phyloP scores from a whole-genome alignment of 2,329 filamentous ascomycete genomes.

The Penicillium decumbens region DNA sequence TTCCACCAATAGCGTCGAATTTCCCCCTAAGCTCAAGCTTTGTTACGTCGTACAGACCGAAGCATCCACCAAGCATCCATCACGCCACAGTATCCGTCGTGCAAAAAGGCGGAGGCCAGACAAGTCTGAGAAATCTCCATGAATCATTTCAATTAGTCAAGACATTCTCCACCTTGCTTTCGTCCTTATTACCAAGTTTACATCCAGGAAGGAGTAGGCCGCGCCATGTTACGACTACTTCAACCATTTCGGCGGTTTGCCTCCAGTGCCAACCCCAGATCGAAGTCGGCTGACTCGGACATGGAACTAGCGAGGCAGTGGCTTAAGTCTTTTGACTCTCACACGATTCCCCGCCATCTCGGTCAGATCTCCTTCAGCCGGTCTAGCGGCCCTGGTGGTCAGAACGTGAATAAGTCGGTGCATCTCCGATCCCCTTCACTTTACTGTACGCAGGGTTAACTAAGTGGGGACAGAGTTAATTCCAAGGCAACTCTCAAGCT shows the following conservation, averaged over 20 bases:
- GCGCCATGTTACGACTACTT: background rate
- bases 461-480: constrained; percentile 50
- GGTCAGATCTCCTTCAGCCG: constrained; percentile 59
- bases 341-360: constrained; percentile 53
- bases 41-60: too few species aligned
- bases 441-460: constrained; percentile 5
- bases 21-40: too few species aligned
- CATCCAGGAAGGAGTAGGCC: background rate
- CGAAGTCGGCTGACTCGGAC: constrained; percentile 20
- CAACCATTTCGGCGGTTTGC: background rate
- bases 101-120: background rate
- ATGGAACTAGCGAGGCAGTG: constrained; percentile 50
- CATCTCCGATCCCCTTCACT: constrained; percentile 11
- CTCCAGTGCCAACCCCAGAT: background rate
- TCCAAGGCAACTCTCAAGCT: constrained; percentile 63
- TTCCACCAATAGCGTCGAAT: too few species aligned
- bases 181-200: background rate
- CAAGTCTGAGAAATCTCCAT: too few species aligned
- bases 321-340: constrained; percentile 51
- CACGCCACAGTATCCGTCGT: too few species aligned
- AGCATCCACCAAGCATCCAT: too few species aligned
- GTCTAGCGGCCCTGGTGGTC: constrained; percentile 61
- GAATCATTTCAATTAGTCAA: background rate
- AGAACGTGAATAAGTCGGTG: constrained; percentile 65
- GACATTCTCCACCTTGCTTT: background rate